A percentile compares a stretch with the other conserved stretches of the same genome.
Conservation (phyloP, 2,329 filamentous ascomycete species). For the Pyrenochaeta sp. region DNA sequence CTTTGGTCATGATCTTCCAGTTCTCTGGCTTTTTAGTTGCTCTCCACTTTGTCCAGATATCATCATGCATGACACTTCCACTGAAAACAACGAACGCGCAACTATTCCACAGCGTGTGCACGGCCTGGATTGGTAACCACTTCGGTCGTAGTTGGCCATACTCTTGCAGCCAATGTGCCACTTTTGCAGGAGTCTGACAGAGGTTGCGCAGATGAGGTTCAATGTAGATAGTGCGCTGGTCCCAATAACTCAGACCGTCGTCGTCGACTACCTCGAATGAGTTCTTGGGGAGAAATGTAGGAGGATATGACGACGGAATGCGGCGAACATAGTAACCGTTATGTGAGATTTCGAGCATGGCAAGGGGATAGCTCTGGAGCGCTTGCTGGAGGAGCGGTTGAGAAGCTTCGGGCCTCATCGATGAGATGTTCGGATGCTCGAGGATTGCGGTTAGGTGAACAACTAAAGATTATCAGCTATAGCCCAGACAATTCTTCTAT, state of each 20-base stretch:
- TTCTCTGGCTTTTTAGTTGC: slow-evolving; percentile 33
- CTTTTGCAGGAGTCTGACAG: slow-evolving; percentile 40
- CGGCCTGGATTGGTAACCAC: slow-evolving; percentile 47
- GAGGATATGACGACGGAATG: slow-evolving; percentile 38
- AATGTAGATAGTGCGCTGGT: slow-evolving; percentile 48
- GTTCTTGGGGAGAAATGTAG: slow-evolving; percentile 37
- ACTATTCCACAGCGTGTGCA: slow-evolving; percentile 41
- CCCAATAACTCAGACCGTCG: slow-evolving; percentile 45
- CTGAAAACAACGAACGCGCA: slow-evolving; percentile 48
- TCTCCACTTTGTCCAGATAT: slow-evolving; percentile 44
- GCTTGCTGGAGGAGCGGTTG: slow-evolving; percentile 40
- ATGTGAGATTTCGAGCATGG: slow-evolving; percentile 31
- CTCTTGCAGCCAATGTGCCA: slow-evolving; percentile 42
- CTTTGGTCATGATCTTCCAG: slow-evolving; percentile 49
- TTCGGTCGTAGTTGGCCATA: slow-evolving; percentile 40
- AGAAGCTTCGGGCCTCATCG: slow-evolving; percentile 43
- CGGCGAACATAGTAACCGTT: slow-evolving; percentile 44
- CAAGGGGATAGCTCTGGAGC: slow-evolving; percentile 27
- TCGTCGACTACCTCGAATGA: slow-evolving; percentile 37
- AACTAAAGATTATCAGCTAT: slow-evolving; percentile 23
- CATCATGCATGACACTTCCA: slow-evolving; percentile 41
- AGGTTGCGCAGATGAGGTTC: slow-evolving; percentile 45
- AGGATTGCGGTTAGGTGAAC: slow-evolving; percentile 46
- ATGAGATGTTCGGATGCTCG: slow-evolving; percentile 37
- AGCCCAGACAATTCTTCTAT: not conserved